These are phyloP conservation scores for Ophiocordyceps robertsii DNA, from an alignment of 2,329 filamentous ascomycete genomes.

Conservation along the genomic window DNA sequence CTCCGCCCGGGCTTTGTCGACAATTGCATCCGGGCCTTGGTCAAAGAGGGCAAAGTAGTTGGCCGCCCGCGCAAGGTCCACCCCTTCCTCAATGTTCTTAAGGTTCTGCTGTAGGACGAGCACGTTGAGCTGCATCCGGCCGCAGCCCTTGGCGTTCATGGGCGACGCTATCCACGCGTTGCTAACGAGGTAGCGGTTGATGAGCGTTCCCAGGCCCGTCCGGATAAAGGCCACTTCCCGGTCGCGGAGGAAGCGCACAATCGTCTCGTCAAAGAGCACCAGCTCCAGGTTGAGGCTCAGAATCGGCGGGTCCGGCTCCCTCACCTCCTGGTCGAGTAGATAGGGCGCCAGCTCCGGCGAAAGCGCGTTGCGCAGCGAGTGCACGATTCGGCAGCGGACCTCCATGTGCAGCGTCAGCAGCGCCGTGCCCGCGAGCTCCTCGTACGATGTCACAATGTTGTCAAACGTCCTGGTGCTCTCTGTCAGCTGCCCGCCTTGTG, in stretches of 20 bases:
- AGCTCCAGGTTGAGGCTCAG: constrained; percentile 74
- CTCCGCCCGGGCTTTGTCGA: constrained; percentile 44
- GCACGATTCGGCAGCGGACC: constrained; percentile 71
- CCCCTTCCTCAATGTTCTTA: constrained; percentile 72
- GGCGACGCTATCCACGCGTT: constrained; percentile 58
- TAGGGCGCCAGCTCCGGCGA: constrained; percentile 49
- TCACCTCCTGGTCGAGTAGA: constrained; percentile 56
- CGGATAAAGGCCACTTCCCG: constrained; percentile 65
- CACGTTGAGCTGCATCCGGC: constrained; percentile 87
- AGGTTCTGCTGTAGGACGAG: constrained; percentile 92
- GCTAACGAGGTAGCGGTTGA: constrained; percentile 66
- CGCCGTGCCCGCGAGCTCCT: constrained; percentile 64
- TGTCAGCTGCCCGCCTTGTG: background rate
- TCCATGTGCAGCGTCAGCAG: constrained; percentile 82
- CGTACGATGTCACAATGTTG: constrained; percentile 69
- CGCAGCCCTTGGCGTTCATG: constrained; percentile 74
- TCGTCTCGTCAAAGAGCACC: constrained; percentile 75
- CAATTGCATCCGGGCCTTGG: constrained; percentile 49
- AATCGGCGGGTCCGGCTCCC: constrained; percentile 66
- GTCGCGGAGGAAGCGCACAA: constrained; percentile 57
- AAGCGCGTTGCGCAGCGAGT: constrained; percentile 55
- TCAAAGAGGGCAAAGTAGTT: constrained; percentile 59
- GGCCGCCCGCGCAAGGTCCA: constrained; percentile 48
- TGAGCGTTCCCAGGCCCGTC: constrained; percentile 60
- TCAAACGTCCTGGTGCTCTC: constrained; percentile 58